phyloP scores from a whole-genome alignment of 2,329 filamentous ascomycete species.

The Hypomyces rosellus region DNA sequence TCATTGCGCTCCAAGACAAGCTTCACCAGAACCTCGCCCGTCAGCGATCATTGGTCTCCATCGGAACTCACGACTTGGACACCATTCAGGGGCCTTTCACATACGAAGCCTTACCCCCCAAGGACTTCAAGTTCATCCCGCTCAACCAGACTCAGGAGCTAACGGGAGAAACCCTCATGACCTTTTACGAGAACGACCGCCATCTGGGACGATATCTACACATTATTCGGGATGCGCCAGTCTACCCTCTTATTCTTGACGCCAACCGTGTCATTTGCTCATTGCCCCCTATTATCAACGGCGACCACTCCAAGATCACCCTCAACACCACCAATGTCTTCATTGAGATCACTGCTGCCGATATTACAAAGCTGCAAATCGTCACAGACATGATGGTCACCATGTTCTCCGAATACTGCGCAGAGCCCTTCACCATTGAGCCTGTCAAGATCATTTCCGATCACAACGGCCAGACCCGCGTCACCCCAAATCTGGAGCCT shows the following conservation, averaged over 20 bases:
- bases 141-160: slow-evolving; percentile 89
- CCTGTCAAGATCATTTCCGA: slow-evolving; percentile 87
- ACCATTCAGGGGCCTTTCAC: slow-evolving; percentile 92
- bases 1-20: slow-evolving; percentile 97
- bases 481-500: slow-evolving; percentile 74
- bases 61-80: slow-evolving; percentile 94
- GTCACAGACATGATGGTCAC: slow-evolving; percentile 92
- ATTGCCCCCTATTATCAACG: slow-evolving; percentile 95
- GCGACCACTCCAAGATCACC: slow-evolving; percentile 93
- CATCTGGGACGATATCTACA: slow-evolving; percentile 85
- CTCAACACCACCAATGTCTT: slow-evolving; percentile 88
- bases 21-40: slow-evolving; percentile 93
- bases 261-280: slow-evolving; percentile 82
- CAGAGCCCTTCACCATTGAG: slow-evolving; percentile 86
- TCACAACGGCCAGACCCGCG: slow-evolving; percentile 77
- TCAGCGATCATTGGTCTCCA: slow-evolving; percentile 88
- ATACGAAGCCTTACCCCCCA: slow-evolving; percentile 87
- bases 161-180: slow-evolving; percentile 83
- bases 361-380: slow-evolving; percentile 93
- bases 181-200: slow-evolving; percentile 91
- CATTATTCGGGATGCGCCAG: slow-evolving; percentile 88
- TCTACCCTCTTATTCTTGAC: slow-evolving; percentile 95
- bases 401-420: slow-evolving; percentile 93
- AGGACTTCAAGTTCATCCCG: slow-evolving; percentile 84
- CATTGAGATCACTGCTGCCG: slow-evolving; percentile 94